Evolutionary conservation across 441 rosid species (phyloP).

Genomic region (Euphorbia celastroides): DNA sequence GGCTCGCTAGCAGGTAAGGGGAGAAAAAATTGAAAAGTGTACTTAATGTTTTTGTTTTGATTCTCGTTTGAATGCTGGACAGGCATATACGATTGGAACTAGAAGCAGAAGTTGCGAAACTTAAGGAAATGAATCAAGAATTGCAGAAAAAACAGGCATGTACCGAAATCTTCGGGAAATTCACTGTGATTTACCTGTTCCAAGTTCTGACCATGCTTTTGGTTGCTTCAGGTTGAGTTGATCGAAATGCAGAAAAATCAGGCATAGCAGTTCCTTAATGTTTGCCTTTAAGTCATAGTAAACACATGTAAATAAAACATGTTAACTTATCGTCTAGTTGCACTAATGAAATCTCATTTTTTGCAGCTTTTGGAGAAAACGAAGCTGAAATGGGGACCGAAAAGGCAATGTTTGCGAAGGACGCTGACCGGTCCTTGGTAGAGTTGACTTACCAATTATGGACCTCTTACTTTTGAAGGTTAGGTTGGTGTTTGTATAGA

Average conservation of each 20-base stretch:
- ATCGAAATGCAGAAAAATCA: constrained; percentile 71
- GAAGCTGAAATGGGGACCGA: constrained; percentile 43
- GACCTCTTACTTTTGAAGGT: constrained; percentile 5
- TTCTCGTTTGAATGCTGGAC: constrained; percentile 18
- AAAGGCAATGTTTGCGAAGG: constrained; percentile 66
- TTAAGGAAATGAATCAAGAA: constrained; percentile 60
- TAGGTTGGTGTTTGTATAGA: constrained; percentile 26
- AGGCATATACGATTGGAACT: constrained; percentile 86
- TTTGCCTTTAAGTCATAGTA: too few relatives aligned
- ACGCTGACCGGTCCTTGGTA: constrained; percentile 92
- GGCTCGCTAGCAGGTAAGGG: constrained; percentile 85
- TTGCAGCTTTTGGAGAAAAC: constrained; percentile 60
- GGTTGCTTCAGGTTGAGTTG: constrained; percentile 53
- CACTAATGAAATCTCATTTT: background rate
- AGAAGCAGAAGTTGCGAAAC: constrained; percentile 80
- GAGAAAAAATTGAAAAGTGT: constrained; percentile 12
- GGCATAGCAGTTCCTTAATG: too few relatives aligned
- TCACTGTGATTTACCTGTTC: constrained; percentile 3
- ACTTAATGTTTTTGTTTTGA: constrained; percentile 3
- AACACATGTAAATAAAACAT: too few relatives aligned
- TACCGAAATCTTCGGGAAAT: background rate
- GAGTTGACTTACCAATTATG: constrained; percentile 10
- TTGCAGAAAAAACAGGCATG: constrained; percentile 62
- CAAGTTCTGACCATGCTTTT: constrained; percentile 15
- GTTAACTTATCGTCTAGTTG: too few relatives aligned